Evolutionary conservation across 352 stramenopile genomes (phyloP).

Genomic region (Phytophthora boehmeriae): DNA sequence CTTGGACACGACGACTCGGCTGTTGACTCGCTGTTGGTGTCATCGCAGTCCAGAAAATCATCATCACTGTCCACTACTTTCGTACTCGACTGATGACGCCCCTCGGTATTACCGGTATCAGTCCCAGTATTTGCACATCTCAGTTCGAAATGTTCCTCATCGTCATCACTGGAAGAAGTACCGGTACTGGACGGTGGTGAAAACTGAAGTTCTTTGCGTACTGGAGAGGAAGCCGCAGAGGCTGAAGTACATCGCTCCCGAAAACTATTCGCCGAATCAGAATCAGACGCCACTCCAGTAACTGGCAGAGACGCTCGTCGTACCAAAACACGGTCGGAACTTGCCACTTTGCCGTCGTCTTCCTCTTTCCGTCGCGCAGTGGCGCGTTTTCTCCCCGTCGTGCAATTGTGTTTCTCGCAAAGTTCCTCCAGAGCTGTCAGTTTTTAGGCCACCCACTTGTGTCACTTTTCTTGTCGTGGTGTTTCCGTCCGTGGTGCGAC

Average conservation of each 20-base stretch:
- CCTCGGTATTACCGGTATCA: no score
- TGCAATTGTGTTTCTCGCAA: constrained; percentile 29
- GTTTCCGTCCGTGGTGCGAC: constrained; percentile 19
- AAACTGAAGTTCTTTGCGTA: not conserved
- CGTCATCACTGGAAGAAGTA: no score
- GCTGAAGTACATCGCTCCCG: not conserved
- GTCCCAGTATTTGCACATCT: constrained; percentile 9
- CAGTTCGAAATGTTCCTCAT: not conserved
- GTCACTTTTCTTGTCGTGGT: constrained; percentile 25
- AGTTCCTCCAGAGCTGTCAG: constrained; percentile 37
- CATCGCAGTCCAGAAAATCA: constrained; percentile 72
- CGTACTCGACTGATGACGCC: constrained; percentile 1
- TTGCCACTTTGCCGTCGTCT: constrained; percentile 15
- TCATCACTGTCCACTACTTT: constrained; percentile 53
- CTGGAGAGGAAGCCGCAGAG: no score
- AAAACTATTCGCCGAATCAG: no score
- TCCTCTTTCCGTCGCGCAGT: constrained; percentile 4
- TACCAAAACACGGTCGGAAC: constrained; percentile 12
- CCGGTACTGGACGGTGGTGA: constrained; percentile 18
- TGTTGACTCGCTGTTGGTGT: constrained; percentile 78
- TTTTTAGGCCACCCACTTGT: constrained; percentile 15
- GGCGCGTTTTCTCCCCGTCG: constrained; percentile 5
- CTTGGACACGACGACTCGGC: constrained; percentile 77
- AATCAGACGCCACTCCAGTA: constrained; percentile 15
- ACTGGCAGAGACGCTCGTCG: constrained; percentile 20